These are phyloP conservation scores for Priceomyces fermenticarens DNA, from an alignment of 805 yeast genomes.

Conservation along the genomic window DNA sequence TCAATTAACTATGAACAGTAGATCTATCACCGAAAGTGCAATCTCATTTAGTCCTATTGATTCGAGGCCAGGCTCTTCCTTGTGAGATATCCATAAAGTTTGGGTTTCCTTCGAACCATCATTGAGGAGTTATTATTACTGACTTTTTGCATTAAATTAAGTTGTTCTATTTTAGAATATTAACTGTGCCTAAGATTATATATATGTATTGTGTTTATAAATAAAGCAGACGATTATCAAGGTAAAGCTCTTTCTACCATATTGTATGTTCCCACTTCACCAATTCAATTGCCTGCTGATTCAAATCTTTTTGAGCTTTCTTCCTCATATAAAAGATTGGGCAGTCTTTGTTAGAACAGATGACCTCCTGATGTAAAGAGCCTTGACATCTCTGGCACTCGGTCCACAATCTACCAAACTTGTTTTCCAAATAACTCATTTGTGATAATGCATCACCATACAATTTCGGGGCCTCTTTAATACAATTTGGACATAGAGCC, in stretches of 20 bases:
- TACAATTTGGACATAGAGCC: constrained; percentile 79
- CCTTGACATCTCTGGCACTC: constrained; percentile 99
- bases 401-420: constrained; percentile 91
- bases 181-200: no score
- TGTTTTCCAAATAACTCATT: constrained; percentile 75
- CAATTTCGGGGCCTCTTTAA: constrained; percentile 65
- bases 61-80: no score
- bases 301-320: constrained; percentile 73
- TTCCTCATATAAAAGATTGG: constrained; percentile 97
- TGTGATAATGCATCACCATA: constrained; percentile 79
- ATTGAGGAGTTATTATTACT: no score
- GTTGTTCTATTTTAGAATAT: no score
- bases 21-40: constrained; percentile 36
- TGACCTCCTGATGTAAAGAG: constrained; percentile 89
- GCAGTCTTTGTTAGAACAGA: constrained; percentile 94
- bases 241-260: constrained; percentile 35
- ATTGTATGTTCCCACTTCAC: constrained; percentile 61
- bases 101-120: no score
- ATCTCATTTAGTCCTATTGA: constrained; percentile 9
- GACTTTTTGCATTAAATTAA: no score
- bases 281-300: constrained; percentile 54
- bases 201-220: no score
- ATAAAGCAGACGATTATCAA: not conserved
- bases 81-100: no score
- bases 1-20: constrained; percentile 22